Base-by-base conservation (phyloP, 768 basidiomycete genomes). In the Pulveroboletus frians region DNA sequence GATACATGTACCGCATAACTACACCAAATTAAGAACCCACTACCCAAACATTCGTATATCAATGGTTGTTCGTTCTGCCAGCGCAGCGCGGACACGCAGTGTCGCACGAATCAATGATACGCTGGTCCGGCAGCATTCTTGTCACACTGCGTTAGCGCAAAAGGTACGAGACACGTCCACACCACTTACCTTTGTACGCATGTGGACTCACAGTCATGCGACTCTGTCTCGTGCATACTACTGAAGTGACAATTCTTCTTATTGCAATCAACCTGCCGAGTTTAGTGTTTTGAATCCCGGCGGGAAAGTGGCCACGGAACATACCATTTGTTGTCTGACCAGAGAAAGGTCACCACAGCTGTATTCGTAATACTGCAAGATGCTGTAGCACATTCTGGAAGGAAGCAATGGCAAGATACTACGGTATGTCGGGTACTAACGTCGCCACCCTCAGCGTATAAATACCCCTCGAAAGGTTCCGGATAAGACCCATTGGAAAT, bases 191-290 rank as follows among this genome's bases (percentile, higher is more conserved):
- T 57, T 51, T 73, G 74, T 9, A 18, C 39, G 48, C 77, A 79
- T 0, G 60, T 65, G 8, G 43, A 49, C 18, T 18, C 36, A 51
- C 78, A 79, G 46, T 71, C 52, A 46, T 79, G 78, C 1, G 21
- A 3, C 11, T 27, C 37, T 1, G 36, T 49, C 9, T 46, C 59
- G 50, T 79, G 78, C 30, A 31, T 55, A 9, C 41, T 18, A 50
- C 80, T 81, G 47, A 70, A 59, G 8, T 58, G 64, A 47, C 80
- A 81, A 7, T 55, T 52, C 23, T 51, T 45, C 2, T 47, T 47
- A 41, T 73, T 69, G 53, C 80, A 82, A 52, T 81, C 80, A 14
- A 81, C 65, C 80, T 81, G 46, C 10, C 40, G 40, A 13, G 15
- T 27, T 41, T 15, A 44, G 39, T 45, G 5, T 36, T 37, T 47